These are phyloP conservation scores for Globisporangium ultimum DNA, from an alignment of 352 stramenopile genomes.

Conservation along the genomic window DNA sequence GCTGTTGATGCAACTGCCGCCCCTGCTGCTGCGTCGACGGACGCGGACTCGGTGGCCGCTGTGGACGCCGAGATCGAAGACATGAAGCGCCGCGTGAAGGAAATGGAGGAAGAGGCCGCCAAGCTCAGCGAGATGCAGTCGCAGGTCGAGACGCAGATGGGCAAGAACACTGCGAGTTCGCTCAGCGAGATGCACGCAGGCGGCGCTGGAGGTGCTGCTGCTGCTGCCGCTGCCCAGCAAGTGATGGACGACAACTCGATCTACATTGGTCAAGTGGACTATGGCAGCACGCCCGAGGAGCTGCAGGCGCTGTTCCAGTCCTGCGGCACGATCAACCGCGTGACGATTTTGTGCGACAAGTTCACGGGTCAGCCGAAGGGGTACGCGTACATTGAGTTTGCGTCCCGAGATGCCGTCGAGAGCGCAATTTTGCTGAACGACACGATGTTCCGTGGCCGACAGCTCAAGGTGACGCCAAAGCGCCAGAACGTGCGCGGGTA, in stretches of 20 bases:
- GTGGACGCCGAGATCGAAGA: constrained; percentile 78
- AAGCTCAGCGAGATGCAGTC: constrained; percentile 85
- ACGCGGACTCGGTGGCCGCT: constrained; percentile 32
- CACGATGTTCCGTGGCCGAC: constrained; percentile 88
- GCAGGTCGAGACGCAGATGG: constrained; percentile 78
- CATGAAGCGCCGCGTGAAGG: constrained; percentile 78
- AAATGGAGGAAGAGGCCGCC: constrained; percentile 83
- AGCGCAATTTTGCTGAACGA: constrained; percentile 91
- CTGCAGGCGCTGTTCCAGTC: constrained; percentile 95
- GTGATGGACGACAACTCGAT: constrained; percentile 81
- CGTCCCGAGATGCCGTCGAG: constrained; percentile 82
- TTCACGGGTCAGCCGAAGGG: constrained; percentile 94
- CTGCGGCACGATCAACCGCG: constrained; percentile 96
- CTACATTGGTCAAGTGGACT: constrained; percentile 97
- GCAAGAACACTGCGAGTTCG: constrained; percentile 46
- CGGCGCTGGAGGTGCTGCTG: constrained; percentile 1
- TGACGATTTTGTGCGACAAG: constrained; percentile 98
- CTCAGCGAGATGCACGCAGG: constrained; percentile 38
- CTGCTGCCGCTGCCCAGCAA: constrained; percentile 22
- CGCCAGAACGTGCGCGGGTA: constrained; percentile 81
- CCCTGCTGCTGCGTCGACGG: constrained; percentile 12
- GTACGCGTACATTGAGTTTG: constrained; percentile 95
- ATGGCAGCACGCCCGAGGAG: constrained; percentile 94
- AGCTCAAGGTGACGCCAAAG: constrained; percentile 90
- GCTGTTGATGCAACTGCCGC: background rate